Base-by-base conservation (phyloP, 225 moss, liverwort and hornwort genomes). In the Thuidium tamariscinum region DNA sequence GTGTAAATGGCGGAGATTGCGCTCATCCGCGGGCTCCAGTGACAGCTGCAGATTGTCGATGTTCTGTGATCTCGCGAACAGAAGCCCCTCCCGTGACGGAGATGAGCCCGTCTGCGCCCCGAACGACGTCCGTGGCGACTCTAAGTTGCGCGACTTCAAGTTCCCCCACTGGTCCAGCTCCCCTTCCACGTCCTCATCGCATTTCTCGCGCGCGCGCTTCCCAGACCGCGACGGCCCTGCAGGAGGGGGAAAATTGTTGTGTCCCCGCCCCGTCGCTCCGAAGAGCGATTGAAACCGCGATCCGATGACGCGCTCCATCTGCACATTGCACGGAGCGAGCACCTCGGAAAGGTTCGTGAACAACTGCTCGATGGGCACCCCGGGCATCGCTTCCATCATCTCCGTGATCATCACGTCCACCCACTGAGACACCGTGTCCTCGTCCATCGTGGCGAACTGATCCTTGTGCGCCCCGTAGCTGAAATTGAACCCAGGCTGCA, bases 341-440 rank as follows among this genome's bases (percentile, higher is more conserved):
- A 93, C 91, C 83, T 96, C 93, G 13, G 92, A 94, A 15, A 96
- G 87, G 17, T 92, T 94, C 4, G 90, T 91, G 84, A 95, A 88
- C 5, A 96, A 82, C 74, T 95, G 91, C 70, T 94, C 93, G 82
- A 96, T 90, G 2, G 96, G 95, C 69, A 94, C 82, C 5, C 90
- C 90, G 1, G 96, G 96, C 94, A 94, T 95, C 48, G 92, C 90
- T 83, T 93, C 95, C 86, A 96, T 93, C 89, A 96, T 90, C 84
- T 96, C 96, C 9, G 82, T 86, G 80, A 96, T 93, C 93, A 94
- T 96, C 87, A 86, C 88, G 83, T 96, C 95, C 77, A 96, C 91
- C 94, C 95, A 96, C 44, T 89, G 84, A 12, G 94, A 80, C 26
- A 95, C 86, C 26, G 89, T 82, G 22, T 90, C 94, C 81, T 94